Conservation (phyloP, 2,329 filamentous ascomycete species). For the Trichoderma gracile region DNA sequence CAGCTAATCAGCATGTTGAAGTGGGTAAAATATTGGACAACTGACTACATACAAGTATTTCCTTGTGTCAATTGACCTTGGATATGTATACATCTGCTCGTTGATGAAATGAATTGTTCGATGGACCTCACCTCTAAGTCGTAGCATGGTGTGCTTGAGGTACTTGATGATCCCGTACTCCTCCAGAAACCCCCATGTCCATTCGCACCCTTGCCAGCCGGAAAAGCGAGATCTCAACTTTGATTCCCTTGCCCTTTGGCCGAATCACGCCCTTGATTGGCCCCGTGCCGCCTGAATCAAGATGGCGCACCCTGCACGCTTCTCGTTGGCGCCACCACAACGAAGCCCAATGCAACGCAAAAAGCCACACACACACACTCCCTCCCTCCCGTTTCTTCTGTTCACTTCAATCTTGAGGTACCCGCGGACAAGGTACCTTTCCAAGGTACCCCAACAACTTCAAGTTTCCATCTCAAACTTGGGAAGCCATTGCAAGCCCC, state of each 20-base stretch:
- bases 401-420: no score
- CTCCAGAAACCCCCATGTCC: background rate
- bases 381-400: no score
- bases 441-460: no score
- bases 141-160: no score
- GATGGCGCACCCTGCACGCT: conserved; percentile 19
- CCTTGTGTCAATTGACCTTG: no score
- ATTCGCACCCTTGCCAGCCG: background rate
- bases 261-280: conserved; percentile 14
- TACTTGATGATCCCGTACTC: conserved; percentile 4
- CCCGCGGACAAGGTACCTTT: no score
- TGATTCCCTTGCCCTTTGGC: background rate
- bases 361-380: no score
- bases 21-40: conserved; percentile 8
- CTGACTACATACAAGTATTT: background rate
- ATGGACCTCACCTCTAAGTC: no score
- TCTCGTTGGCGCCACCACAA: background rate
- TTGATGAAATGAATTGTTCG: no score
- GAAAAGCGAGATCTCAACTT: conserved; percentile 12
- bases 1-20: background rate
- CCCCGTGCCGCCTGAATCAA: conserved; percentile 17
- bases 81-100: no score
- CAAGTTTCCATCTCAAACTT: no score
- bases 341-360: conserved; percentile 20
- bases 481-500: no score